Conservation (phyloP, 352 stramenopile species). For the Phytophthora hibernalis region DNA sequence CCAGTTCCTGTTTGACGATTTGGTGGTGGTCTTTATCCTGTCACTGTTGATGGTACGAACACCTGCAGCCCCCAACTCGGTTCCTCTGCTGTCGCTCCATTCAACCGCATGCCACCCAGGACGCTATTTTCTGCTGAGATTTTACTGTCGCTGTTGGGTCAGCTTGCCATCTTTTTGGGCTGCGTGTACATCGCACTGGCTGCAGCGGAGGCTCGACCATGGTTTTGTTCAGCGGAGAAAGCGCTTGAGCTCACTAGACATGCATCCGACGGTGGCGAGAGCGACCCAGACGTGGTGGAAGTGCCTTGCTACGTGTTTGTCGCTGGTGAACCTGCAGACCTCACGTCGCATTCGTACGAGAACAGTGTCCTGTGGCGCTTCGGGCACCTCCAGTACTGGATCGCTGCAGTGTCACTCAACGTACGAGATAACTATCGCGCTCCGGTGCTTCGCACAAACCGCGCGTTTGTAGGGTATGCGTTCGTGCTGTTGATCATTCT, state of each 20-base stretch:
- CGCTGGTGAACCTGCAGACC: slow-evolving; percentile 50
- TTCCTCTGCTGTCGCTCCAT: slow-evolving; percentile 22
- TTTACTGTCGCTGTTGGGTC: slow-evolving; percentile 61
- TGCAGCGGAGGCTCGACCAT: slow-evolving; percentile 53
- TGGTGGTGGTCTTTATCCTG: slow-evolving; percentile 74
- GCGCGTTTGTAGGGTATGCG: slow-evolving; percentile 56
- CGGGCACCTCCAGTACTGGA: slow-evolving; percentile 81
- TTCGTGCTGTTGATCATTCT: slow-evolving; percentile 64
- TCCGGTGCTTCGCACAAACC: slow-evolving; percentile 60
- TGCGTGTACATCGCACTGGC: slow-evolving; percentile 69
- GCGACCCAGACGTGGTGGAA: slow-evolving; percentile 48
- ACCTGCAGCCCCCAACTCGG: slow-evolving; percentile 45
- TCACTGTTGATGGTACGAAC: slow-evolving; percentile 82
- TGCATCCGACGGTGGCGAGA: slow-evolving; percentile 25
- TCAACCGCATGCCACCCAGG: slow-evolving; percentile 53
- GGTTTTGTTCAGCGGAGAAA: slow-evolving; percentile 68
- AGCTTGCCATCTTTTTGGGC: slow-evolving; percentile 61
- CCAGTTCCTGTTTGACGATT: slow-evolving; percentile 84
- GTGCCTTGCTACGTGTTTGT: slow-evolving; percentile 74
- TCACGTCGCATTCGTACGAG: slow-evolving; percentile 80
- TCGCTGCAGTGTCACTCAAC: slow-evolving; percentile 76
- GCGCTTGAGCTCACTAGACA: slow-evolving; percentile 52
- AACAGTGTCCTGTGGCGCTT: slow-evolving; percentile 84
- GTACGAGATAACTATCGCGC: slow-evolving; percentile 66
- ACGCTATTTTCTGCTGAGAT: slow-evolving; percentile 74